Evolutionary conservation across 2,329 filamentous ascomycete species (phyloP), one percentile per base, ranked within the genome.

Genomic region (Beauveria caledonica): DNA sequence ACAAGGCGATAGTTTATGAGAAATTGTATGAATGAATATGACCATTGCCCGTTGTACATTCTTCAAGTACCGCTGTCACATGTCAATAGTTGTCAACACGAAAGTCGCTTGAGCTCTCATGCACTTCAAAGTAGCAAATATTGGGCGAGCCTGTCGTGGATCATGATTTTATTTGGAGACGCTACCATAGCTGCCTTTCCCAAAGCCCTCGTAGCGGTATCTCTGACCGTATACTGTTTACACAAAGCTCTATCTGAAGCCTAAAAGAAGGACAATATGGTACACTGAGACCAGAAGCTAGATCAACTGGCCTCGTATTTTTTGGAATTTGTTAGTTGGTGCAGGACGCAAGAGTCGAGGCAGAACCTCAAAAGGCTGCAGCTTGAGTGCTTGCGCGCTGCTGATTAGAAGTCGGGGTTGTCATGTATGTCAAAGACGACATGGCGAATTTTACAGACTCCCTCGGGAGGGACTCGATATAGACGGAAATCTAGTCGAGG

Each of bases 401-500:
- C 27, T 53, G 42, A 21, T 51, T 33, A 23, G 23, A 40, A 27
- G 60, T 36, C 27, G 48, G 48, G 40, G 5, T 36, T 53, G 40
- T 46, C 57, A 59, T 23, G 15, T 51, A 53, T 33, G 54, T 44
- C 58, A 51, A 60, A 61, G 50, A 51, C 27, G 40, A 53, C 48
- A 46, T 27, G 46, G 19, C 13, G 10, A 29, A 17, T 59, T 39
- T 46, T 53, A 59, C 49, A 59, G 25, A 23, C 57, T 52, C 49
- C 53, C 36, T 40, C 5, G 8, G 49, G 42, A 19, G 53, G 40
- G 42, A 44, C n/a, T 58, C 8, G 19, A 51, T n/a, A 50, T 25
- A n/a, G 8, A n/a, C 4, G 19, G 21, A 23, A 10, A 23, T 68
- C 70, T 83, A 84, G 71, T 84, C 81, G 62, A 84, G 77, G 64